A percentile compares a stretch with the other conserved stretches of the same genome.
Evolutionary conservation across 352 stramenopile genomes (phyloP).

Genomic region (Globisporangium paddicum): DNA sequence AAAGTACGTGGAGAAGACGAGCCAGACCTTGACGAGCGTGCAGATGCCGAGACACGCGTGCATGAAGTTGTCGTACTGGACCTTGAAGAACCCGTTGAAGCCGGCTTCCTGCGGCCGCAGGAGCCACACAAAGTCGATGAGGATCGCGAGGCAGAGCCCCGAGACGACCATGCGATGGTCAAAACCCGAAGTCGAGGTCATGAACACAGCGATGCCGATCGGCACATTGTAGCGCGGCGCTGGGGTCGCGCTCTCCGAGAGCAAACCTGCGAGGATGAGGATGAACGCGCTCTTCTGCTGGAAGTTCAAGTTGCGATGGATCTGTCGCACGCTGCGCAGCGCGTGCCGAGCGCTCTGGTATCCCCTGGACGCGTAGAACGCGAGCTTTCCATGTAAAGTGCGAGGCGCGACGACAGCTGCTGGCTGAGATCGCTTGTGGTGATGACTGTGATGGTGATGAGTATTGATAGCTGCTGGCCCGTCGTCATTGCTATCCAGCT

Average conservation of each 20-base stretch:
- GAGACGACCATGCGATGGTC: conserved; percentile 55
- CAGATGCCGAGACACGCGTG: conserved; percentile 51
- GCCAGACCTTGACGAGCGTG: conserved; percentile 49
- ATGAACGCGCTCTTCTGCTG: conserved; percentile 54
- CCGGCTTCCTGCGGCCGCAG: conserved; percentile 53
- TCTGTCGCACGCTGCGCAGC: conserved; percentile 4
- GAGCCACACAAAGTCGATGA: conserved; percentile 61
- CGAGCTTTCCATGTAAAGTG: conserved; percentile 22
- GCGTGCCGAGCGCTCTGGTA: background rate
- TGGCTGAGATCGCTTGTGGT: background rate
- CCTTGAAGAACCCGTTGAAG: conserved; percentile 62
- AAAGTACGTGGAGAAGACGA: conserved; percentile 67
- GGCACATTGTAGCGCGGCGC: conserved; percentile 70
- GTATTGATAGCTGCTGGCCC: background rate
- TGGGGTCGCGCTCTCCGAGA: conserved; percentile 59
- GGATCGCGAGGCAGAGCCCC: conserved; percentile 36
- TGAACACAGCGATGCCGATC: conserved; percentile 49
- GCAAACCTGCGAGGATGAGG: conserved; percentile 47
- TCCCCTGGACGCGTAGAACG: conserved; percentile 13
- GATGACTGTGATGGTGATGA: background rate
- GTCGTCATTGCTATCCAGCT: background rate
- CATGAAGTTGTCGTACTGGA: conserved; percentile 34
- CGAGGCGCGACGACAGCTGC: conserved; percentile 9
- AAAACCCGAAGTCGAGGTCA: conserved; percentile 21
- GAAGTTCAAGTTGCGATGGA: conserved; percentile 37